Evolutionary conservation across 108 stramenopile species (phyloP), one percentile per base, ranked within the genome.

Genomic region (Epithemia pelagica): DNA sequence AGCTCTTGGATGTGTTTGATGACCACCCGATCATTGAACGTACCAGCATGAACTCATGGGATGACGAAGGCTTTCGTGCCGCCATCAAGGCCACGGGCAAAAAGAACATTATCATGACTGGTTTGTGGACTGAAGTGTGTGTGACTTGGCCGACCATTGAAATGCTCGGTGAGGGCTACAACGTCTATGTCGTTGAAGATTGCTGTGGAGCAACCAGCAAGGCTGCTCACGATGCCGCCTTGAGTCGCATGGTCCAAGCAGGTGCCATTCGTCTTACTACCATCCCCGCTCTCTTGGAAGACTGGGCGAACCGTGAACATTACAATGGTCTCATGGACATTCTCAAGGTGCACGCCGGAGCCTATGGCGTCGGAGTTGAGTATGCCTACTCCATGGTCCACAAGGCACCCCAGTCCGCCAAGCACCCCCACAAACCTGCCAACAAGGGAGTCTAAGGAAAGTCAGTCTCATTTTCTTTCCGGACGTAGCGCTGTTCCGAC

Each of bases 321-420:
- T 57, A 57, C 26, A 21, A 26, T 27, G 26, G 15, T n/a, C 22
- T 57, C 7, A 57, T 57, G 56, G 26, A 57, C n/a, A 23, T 57
- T 21, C 56, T 57, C n/a, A 57, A 57, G 56, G 25, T 27, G 7
- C 56, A 57, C 7, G 56, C 22, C 7, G 56, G 56, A 18, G 56
- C 56, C 26, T 27, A 57, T 57, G 56, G 56, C 56, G 56, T 57
- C 3, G 56, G 56, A 3, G 26, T 57, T 57, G 56, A 23, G 21
- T 27, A 57, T n/a, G 56, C 56, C 56, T 57, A 57, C 56, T 57
- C 56, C 56, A 57, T 57, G 56, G 56, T 57, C 56, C 56, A 57
- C n/a, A 57, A 57, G 56, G 56, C 56, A 5, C 56, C 56, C 5
- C 56, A 57, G 21, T 57, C 56, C 5, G 26, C 56, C 56, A 23